Evolutionary conservation across 2,329 filamentous ascomycete species (phyloP), one percentile per base, ranked within the genome.

Genomic region (Sporothrix euskadiensis): DNA sequence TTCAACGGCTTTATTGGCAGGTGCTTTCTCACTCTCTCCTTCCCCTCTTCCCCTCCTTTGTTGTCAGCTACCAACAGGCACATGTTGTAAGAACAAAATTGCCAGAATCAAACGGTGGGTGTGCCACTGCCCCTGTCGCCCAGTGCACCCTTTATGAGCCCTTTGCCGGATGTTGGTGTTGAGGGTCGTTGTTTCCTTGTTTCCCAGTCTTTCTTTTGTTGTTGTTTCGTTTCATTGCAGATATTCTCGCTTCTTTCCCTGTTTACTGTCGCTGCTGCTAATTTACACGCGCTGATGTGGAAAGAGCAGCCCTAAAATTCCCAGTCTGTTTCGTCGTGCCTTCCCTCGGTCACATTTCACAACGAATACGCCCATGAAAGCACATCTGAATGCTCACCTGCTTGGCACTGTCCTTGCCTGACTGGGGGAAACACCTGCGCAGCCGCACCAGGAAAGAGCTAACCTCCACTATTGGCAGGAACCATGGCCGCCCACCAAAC

Each of bases 381-480:
- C 49, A 44, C 69, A 16, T 30, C 41, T 49, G 61, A 32, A 22
- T 26, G 52, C 68, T 70, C 52, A 59, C 68, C 69, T 59, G 54
- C 52, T 32, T 59, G 12, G 56, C 69, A 61, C 54, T 16, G 10
- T 35, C 32, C 41, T 71, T 71, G 32, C 70, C 70, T 65, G 70
- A 71, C 65, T 71, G 70, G 70, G 44, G n/a, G 57, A 26, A 52
- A 8, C 8, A 30, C 41, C 70, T 54, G 59, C 30, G 71, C 71
- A 65, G 59, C 71, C 71, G 59, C 32, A 61, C 59, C 52, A 47
- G 41, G 63, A 59, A 73, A 61, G 39, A 61, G 61, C 47, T 65
- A 57, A 41, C 63, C 49, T 69, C 71, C 71, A 68, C 71, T 72
- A 22, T 68, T 68, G 61, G 71, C 59, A 72, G 71, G 69, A 71